Evolutionary conservation across 805 yeast species (phyloP), one percentile per base, ranked within the genome.

Genomic region (Isabelozyma rhagii): DNA sequence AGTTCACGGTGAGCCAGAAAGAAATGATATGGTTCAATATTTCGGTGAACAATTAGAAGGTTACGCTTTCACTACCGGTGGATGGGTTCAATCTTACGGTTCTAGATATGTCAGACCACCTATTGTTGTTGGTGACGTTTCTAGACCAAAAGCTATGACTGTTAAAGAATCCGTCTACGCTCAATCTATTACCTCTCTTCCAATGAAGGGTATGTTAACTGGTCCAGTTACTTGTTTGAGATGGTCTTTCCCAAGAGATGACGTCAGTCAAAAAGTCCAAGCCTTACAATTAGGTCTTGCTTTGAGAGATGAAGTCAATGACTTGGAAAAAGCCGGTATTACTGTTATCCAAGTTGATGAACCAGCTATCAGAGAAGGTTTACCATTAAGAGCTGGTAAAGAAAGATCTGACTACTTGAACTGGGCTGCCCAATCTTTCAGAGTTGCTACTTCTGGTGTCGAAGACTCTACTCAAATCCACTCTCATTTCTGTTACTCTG

Each of bases 201-300:
- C 97, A 72, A 89, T 94, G 84, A 94, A 94, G 85, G 99, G 99
- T 89, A 94, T 94, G 99, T 87, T 94, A 74, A 92, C 99, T 72
- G 99, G 99, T 79, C 99, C 99, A 74, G 94, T 94, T 67, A 94
- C 99, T 72, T 90, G 96, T 79, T 87, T 94, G 75, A 89, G 99
- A 85, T 94, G 99, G 99, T 94, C 99, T 65, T 94, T 94, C 97
- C 99, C 99, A 82, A 90, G 99, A 87, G 93, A 92, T 73, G 99
- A 94, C 69, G 87, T 93, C 62, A 80, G 96, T 56, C 92, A 88
- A 79, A 83, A 88, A 81, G 82, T 84, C 62, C 99, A 94, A 82
- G 90, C 97, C 63, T 83, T 88, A 74, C 99, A 94, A 84, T 87
- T 94, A 71, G 96, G 96, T 72, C 82, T 94, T 69, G 98, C 98